Conservation (phyloP, 1,284 basidiomycete species). For the Cryptococcus sp. region DNA sequence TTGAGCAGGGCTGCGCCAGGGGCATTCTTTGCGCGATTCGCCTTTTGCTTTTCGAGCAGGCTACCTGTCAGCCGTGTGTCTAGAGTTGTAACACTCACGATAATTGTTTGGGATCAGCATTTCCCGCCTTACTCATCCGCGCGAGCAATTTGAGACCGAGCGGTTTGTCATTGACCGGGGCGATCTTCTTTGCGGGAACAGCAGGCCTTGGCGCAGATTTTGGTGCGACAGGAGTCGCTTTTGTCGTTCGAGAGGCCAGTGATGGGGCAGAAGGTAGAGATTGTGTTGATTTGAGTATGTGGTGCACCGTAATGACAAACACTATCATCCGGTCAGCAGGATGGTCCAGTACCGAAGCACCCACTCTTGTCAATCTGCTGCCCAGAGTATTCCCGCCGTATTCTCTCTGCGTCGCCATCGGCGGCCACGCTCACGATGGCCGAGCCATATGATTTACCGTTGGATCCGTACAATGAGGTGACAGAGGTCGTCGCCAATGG, state of each 20-base stretch:
- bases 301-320: conserved; percentile 39
- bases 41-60: conserved; percentile 41
- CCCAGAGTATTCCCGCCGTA: conserved; percentile 39
- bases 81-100: conserved; percentile 25
- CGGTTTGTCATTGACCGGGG: conserved; percentile 25
- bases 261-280: conserved; percentile 10
- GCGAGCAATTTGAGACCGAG: conserved; percentile 38
- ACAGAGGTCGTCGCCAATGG: conserved; percentile 28
- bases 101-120: conserved; percentile 34
- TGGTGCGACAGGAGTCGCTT: conserved; percentile 6
- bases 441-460: conserved; percentile 34
- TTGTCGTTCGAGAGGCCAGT: conserved; percentile 6
- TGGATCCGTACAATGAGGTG: conserved; percentile 26
- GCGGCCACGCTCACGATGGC: conserved; percentile 38
- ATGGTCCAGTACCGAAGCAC: conserved; percentile 11
- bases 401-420: conserved; percentile 41
- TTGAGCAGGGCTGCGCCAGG: conserved; percentile 38
- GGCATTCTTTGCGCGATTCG: conserved; percentile 28
- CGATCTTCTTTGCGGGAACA: background rate
- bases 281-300: conserved; percentile 36
- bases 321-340: conserved; percentile 22
- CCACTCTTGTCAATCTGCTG: conserved; percentile 46
- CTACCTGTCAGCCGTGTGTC: conserved; percentile 17
- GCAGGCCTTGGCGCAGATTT: background rate
- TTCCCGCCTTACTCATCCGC: conserved; percentile 33